Base-by-base conservation (phyloP, 495 filamentous ascomycete species). In the Penicillium angulare region DNA sequence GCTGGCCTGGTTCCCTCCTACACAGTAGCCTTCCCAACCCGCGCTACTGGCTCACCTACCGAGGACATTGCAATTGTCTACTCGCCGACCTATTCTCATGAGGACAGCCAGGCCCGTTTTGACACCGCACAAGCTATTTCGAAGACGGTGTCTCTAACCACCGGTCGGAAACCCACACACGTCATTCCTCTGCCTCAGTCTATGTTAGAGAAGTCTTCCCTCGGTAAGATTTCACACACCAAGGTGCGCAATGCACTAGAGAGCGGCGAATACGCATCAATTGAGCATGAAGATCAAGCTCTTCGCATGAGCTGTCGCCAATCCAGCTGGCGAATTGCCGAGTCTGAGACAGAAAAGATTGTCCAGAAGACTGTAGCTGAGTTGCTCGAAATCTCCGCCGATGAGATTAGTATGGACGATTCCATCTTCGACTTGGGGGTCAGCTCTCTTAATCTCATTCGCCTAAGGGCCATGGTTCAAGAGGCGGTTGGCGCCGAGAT, bases 401-500 rank as follows among this genome's bases (percentile, higher is more conserved):
- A 51, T 23, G 55, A 55, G 3, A 27, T 68, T 41, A 59, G 66
- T 29, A 66, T 53, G n/a, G 24, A 53, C 16, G 21, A 52, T 21
- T 47, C 52, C 12, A 38, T 80, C 20, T 71, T 75, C 53, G 56
- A 72, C 26, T 42, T 74, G 21, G 78, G 78, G 1, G 52, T 72
- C 32, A 73, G 64, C 3, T 79, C 75, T 0, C 66, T 79, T 31
- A 70, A 76, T 24, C 53, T 80, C 2, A 67, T 77, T 44, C 53
- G 59, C 31, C 24, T 64, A 43, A 42, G 61, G 34, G 56, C 59
- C 23, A 36, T 40, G 8, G 12, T 51, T 17, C 49, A 58, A 18
- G 22, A 41, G 16, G 47, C 60, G 16, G 42, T 44, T 3, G 50
- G 49, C 6, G 49, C 61, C 27, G 13, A 59, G 10, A 43, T 48